phyloP scores from a whole-genome alignment of 192 early-diverging fungal genomes.

The Phycomyces nitens region DNA sequence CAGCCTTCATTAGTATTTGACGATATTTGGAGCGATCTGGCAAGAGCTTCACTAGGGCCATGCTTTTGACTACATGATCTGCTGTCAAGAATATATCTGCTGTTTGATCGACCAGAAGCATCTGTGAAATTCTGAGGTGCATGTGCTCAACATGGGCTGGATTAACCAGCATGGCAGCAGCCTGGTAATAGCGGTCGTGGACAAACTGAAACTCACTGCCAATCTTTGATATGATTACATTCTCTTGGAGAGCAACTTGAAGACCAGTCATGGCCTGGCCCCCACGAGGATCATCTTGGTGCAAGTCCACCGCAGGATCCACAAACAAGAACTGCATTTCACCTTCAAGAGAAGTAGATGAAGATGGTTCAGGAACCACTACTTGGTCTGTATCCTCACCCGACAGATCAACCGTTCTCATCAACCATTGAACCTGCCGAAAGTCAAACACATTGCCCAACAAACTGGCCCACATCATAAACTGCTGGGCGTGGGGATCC shows the following conservation, averaged over 20 bases:
- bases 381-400: background rate
- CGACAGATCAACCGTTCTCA: conserved; percentile 2
- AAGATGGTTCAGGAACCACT: background rate
- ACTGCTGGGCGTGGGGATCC: conserved; percentile 12
- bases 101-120: conserved; percentile 2
- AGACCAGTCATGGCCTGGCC: conserved; percentile 13
- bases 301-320: background rate
- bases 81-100: conserved; percentile 22
- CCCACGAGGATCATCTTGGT: background rate
- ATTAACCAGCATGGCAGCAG: conserved; percentile 15
- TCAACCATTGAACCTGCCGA: conserved; percentile 16
- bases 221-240: conserved; percentile 3
- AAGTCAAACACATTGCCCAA: conserved; percentile 22
- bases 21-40: conserved; percentile 13
- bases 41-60: background rate
- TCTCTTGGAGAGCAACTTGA: conserved; percentile 14
- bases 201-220: conserved; percentile 17
- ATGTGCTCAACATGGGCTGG: background rate
- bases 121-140: conserved; percentile 19
- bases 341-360: background rate
- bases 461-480: conserved; percentile 28
- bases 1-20: conserved; percentile 14
- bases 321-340: too few relatives aligned
- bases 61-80: conserved; percentile 18
- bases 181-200: conserved; percentile 29